phyloP scores from a whole-genome alignment of 1,284 basidiomycete genomes.

The Stygiomarasmius scandens region DNA sequence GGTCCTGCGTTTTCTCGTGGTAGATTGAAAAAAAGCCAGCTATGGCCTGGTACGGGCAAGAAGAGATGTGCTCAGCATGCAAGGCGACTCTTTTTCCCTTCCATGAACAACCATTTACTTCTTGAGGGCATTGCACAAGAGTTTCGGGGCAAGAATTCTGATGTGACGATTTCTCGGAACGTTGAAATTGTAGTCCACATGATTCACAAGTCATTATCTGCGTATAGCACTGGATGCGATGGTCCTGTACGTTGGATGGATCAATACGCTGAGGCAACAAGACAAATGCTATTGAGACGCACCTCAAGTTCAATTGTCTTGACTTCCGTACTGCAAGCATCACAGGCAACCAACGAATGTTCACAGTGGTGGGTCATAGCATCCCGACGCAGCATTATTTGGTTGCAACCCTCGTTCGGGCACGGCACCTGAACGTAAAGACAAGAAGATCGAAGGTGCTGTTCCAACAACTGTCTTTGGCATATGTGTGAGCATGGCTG shows the following conservation, averaged over 20 bases:
- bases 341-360: slow-evolving; percentile 37
- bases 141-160: slow-evolving; percentile 38
- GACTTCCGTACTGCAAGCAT: slow-evolving; percentile 37
- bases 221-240: slow-evolving; percentile 40
- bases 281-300: background rate
- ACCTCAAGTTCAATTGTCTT: slow-evolving; percentile 39
- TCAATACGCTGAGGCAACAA: background rate
- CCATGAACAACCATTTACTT: slow-evolving; percentile 57
- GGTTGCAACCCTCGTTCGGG: slow-evolving; percentile 46
- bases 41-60: slow-evolving; percentile 65
- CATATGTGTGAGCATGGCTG: slow-evolving; percentile 60
- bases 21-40: slow-evolving; percentile 60
- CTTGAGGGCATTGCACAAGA: slow-evolving; percentile 51
- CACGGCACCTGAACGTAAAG: slow-evolving; percentile 60
- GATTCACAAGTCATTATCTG: slow-evolving; percentile 37
- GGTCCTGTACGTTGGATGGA: slow-evolving; percentile 29
- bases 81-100: slow-evolving; percentile 46
- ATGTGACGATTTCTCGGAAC: slow-evolving; percentile 39
- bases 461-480: slow-evolving; percentile 69
- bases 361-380: slow-evolving; percentile 40
- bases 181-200: slow-evolving; percentile 39
- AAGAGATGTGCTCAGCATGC: slow-evolving; percentile 40
- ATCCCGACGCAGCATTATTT: slow-evolving; percentile 48
- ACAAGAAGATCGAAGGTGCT: slow-evolving; percentile 68
- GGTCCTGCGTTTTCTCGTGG: slow-evolving; percentile 42